Conservation (phyloP, 2,329 filamentous ascomycete genomes). For the Arthrocladium fulminans region DNA sequence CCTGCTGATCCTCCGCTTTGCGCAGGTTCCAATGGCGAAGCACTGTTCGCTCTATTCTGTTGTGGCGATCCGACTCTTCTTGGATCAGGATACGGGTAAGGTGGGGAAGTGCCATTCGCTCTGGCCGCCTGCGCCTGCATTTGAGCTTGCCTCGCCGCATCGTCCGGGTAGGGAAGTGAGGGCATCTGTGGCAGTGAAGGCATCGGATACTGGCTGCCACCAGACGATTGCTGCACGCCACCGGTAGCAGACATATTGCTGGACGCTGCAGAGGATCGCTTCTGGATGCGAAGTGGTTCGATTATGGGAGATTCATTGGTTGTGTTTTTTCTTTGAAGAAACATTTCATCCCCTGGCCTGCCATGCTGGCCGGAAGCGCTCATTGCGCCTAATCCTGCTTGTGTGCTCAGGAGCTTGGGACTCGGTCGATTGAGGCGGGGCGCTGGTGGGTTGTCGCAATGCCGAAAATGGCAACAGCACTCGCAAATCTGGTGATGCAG, state of each 20-base stretch:
- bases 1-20: slow-evolving; percentile 32
- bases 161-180: slow-evolving; percentile 65
- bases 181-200: slow-evolving; percentile 51
- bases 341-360: slow-evolving; percentile 72
- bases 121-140: slow-evolving; percentile 21
- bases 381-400: slow-evolving; percentile 27
- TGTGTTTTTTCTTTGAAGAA: slow-evolving; percentile 49
- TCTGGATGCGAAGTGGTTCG: slow-evolving; percentile 76
- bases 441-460: slow-evolving; percentile 5
- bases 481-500: not conserved
- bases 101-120: slow-evolving; percentile 30
- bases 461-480: not conserved
- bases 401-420: not conserved
- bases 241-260: slow-evolving; percentile 29
- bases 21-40: slow-evolving; percentile 14
- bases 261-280: slow-evolving; percentile 57
- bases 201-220: slow-evolving; percentile 57
- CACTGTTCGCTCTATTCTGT: slow-evolving; percentile 13
- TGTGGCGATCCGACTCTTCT: slow-evolving; percentile 21
- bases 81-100: slow-evolving; percentile 41
- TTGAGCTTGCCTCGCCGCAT: slow-evolving; percentile 42
- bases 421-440: not conserved
- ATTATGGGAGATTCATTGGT: slow-evolving; percentile 63
- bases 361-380: slow-evolving; percentile 48
- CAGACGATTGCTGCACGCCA: slow-evolving; percentile 32